Conservation (phyloP, 2,329 filamentous ascomycete genomes). For the Calonectria hongkongensis region DNA sequence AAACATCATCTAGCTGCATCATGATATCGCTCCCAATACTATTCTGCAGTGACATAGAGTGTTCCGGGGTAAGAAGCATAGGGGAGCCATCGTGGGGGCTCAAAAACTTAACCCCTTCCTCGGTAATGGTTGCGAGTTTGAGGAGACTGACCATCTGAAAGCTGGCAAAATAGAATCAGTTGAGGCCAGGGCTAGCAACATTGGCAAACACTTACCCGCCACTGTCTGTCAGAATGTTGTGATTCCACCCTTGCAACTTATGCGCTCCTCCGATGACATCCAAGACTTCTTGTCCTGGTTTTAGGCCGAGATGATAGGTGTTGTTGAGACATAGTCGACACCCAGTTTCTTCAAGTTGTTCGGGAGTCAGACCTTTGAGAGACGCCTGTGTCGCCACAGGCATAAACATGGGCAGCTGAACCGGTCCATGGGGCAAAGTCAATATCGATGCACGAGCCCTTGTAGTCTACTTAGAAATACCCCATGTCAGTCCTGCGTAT, state of each 20-base stretch:
- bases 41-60: conserved; percentile 97
- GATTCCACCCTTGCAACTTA: conserved; percentile 94
- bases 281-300: conserved; percentile 92
- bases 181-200: neutral
- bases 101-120: conserved; percentile 96
- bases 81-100: conserved; percentile 95
- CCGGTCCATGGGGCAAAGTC: conserved; percentile 91
- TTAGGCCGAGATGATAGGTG: conserved; percentile 96
- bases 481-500: conserved; percentile 44
- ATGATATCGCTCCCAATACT: conserved; percentile 99
- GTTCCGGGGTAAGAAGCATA: conserved; percentile 98
- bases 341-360: conserved; percentile 91
- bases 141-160: conserved; percentile 99
- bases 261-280: conserved; percentile 94
- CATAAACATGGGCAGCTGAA: conserved; percentile 97
- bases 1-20: conserved; percentile 99
- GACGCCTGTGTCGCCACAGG: conserved; percentile 98
- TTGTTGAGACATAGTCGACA: conserved; percentile 97
- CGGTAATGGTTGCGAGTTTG: conserved; percentile 93
- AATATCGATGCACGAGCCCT: conserved; percentile 93
- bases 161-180: conserved; percentile 67
- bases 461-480: conserved; percentile 79
- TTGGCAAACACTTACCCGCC: conserved; percentile 72
- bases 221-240: conserved; percentile 93
- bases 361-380: conserved; percentile 93